Evolutionary conservation across 2,329 filamentous ascomycete genomes (phyloP).

Genomic region (Venturia asperata): DNA sequence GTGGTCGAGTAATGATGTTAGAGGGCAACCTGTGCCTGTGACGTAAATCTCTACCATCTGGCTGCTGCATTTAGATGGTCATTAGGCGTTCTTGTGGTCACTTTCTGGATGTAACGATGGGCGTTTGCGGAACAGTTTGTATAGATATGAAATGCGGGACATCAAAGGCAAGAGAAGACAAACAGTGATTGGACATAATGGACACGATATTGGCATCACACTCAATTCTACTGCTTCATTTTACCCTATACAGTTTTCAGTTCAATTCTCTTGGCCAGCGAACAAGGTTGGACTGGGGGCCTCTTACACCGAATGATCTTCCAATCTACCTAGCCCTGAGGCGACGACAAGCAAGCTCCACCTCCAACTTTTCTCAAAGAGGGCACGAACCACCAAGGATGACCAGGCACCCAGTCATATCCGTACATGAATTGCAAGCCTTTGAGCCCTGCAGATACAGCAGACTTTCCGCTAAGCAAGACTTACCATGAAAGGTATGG

Average conservation of each 20-base stretch:
- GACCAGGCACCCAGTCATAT: not conserved
- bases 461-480: not conserved
- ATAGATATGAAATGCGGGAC: not conserved
- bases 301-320: no score
- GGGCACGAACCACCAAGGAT: not conserved
- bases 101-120: conserved; percentile 2
- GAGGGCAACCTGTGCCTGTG: conserved; percentile 12
- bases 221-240: not conserved
- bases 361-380: no score
- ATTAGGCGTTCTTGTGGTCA: not conserved
- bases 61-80: not conserved
- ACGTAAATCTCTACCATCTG: not conserved
- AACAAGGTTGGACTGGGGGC: not conserved
- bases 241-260: not conserved
- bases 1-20: conserved; percentile 45
- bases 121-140: not conserved
- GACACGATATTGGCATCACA: not conserved
- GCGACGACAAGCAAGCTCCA: no score
- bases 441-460: not conserved
- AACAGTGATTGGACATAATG: not conserved
- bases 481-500: not conserved
- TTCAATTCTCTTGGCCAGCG: no score
- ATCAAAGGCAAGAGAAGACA: not conserved
- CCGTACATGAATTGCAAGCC: not conserved
- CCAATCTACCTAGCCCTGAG: no score